Percentiles rank a stretch among this genome's conserved stretches.
phyloP scores from a whole-genome alignment of 345 rosid species.

The Crucihimalaya himalaica region DNA sequence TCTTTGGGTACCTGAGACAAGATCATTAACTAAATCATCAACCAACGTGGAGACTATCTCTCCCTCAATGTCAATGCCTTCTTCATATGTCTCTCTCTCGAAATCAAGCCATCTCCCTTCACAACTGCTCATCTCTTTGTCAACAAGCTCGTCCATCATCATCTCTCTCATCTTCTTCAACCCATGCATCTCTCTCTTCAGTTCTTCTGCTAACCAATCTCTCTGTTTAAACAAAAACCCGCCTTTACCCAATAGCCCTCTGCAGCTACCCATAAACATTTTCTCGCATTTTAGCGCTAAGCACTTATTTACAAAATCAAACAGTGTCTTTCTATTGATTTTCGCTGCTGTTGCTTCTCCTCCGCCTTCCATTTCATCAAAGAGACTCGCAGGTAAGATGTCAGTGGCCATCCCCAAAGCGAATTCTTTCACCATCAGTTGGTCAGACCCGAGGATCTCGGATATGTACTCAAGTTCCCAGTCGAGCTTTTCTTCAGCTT shows the following conservation, averaged over 20 bases:
- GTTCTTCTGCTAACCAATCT: constrained; percentile 61
- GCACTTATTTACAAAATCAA: constrained; percentile 58
- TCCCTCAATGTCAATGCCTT: constrained; percentile 63
- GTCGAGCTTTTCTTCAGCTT: constrained; percentile 35
- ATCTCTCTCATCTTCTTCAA: constrained; percentile 61
- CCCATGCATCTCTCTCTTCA: constrained; percentile 53
- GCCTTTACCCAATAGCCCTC: constrained; percentile 46
- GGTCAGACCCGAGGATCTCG: constrained; percentile 48
- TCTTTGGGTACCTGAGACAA: constrained; percentile 28
- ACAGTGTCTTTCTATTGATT: constrained; percentile 54
- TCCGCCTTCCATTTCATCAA: constrained; percentile 52
- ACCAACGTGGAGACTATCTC: constrained; percentile 60
- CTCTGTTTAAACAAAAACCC: constrained; percentile 41
- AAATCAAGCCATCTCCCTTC: constrained; percentile 79
- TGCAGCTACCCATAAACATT: constrained; percentile 51
- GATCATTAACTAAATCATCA: constrained; percentile 71
- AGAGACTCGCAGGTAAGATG: constrained; percentile 47
- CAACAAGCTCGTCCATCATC: constrained; percentile 85
- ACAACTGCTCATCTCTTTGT: constrained; percentile 66
- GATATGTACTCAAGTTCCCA: constrained; percentile 68
- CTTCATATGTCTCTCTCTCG: constrained; percentile 61
- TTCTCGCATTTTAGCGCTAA: constrained; percentile 44
- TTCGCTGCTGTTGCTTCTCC: constrained; percentile 48
- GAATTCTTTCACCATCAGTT: constrained; percentile 48
- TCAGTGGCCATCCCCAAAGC: constrained; percentile 45